Percentiles rank a stretch among this genome's conserved stretches.
Evolutionary conservation across 495 filamentous ascomycete species (phyloP).

Genomic region (Neurospora sp.): DNA sequence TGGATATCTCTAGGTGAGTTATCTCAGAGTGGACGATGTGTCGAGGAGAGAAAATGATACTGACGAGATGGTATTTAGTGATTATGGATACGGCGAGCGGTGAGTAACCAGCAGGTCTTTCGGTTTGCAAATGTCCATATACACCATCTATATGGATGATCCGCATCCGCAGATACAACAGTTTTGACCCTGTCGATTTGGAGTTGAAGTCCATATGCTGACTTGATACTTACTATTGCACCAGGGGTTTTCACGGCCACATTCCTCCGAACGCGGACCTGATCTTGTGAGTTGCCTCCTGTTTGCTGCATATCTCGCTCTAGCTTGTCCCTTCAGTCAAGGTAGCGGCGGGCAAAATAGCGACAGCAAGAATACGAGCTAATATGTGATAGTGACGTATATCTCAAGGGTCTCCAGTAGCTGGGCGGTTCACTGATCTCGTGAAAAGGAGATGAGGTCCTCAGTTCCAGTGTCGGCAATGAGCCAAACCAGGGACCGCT

Average conservation of each 20-base stretch:
- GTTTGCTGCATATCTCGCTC: background rate
- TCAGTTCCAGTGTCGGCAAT: background rate
- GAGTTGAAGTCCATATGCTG: background rate
- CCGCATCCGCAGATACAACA: background rate
- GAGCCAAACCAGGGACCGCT: background rate
- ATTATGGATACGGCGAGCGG: conserved; percentile 69
- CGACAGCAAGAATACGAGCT: background rate
- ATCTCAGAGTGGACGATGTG: background rate
- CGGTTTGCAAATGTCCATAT: background rate
- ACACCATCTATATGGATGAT: background rate
- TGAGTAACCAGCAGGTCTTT: conserved; percentile 27
- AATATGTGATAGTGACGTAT: conserved; percentile 33
- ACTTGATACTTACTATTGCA: background rate
- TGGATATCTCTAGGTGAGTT: conserved; percentile 66
- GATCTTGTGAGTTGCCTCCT: conserved; percentile 38
- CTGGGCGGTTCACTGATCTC: background rate
- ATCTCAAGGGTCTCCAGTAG: conserved; percentile 33
- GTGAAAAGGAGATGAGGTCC: background rate
- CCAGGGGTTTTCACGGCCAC: conserved; percentile 55
- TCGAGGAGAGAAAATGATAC: background rate
- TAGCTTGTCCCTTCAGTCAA: background rate
- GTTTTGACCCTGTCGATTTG: background rate
- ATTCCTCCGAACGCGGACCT: conserved; percentile 46
- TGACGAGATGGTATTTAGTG: conserved; percentile 37
- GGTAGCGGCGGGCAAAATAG: background rate